Evolutionary conservation across 129 eudicot genomes (phyloP), one percentile per base, ranked within the genome.

Genomic region (Lactuca saligna): DNA sequence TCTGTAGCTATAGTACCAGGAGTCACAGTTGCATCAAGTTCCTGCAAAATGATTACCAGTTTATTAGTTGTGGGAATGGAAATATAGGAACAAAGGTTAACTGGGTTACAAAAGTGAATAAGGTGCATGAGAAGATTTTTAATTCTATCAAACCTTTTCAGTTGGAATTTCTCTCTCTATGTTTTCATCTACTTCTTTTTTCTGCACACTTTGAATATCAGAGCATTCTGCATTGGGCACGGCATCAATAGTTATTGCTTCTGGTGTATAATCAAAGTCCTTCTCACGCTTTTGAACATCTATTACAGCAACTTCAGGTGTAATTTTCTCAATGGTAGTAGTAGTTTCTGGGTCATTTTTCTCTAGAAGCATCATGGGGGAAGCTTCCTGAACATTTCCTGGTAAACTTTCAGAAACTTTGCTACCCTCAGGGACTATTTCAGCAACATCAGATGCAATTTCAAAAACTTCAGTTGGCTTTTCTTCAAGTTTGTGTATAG

Each of bases 141-240:
- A 48, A 4, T 70, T 73, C 13, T 25, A 42, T 55, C 68, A 33
- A 5, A 84, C 88, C 83, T 78, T 68, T 70, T 78, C 78, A 16
- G 63, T 51, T 35, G 71, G 62, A 56, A 44, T 71, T 41, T 69
- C 53, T 25, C n/a, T 72, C 71, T 62, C 53, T 55, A 53, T 74
- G 73, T 61, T 70, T 77, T 78, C 77, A 68, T 65, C 73, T 65
- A 70, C 62, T 75, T 84, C 82, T 67, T 31, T 35, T 74, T 32
- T 72, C 65, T 59, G 67, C 31, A 73, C 83, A 38, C 49, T 39
- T 48, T 56, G 77, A 75, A 16, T 71, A 60, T 73, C 73, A 8
- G 49, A 51, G 50, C 68, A 70, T 74, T 74, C 64, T 63, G 65
- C 65, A 62, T 66, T 53, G 29, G 42, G 39, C 33, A 64, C 58